Evolutionary conservation across 163 green algal species (phyloP).

Genomic region (Scenedesmus sp.): DNA sequence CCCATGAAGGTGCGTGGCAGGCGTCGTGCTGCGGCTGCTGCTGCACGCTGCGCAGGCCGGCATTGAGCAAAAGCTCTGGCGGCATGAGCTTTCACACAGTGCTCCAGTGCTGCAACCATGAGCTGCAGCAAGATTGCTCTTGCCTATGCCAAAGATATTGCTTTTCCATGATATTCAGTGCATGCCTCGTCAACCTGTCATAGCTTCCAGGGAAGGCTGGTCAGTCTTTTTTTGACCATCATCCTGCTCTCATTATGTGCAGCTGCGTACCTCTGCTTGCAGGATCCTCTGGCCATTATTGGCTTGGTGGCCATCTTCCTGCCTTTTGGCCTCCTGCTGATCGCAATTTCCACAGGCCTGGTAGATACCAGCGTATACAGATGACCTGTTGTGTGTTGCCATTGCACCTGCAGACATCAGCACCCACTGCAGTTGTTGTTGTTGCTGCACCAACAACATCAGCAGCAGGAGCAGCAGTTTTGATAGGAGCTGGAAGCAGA

Average conservation of each 20-base stretch:
- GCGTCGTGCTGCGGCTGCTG: too few relatives aligned
- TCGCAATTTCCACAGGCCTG: constrained; percentile 71
- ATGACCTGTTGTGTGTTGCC: constrained; percentile 4
- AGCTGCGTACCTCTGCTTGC: background rate
- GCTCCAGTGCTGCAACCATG: background rate
- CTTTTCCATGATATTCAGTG: too few relatives aligned
- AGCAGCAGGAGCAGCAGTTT: background rate
- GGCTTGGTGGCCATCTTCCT: constrained; percentile 84
- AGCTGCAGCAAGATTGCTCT: background rate
- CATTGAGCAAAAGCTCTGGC: too few relatives aligned
- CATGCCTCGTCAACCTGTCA: background rate
- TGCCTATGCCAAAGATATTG: background rate
- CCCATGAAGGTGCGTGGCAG: constrained; percentile 65
- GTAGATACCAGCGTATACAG: constrained; percentile 76
- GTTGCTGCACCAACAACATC: background rate
- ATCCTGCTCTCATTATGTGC: background rate
- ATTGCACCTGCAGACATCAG: background rate
- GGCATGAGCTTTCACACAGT: background rate
- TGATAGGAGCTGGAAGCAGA: background rate
- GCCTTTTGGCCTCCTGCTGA: constrained; percentile 82
- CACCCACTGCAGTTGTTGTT: background rate
- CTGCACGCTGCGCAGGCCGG: background rate
- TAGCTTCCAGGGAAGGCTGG: background rate
- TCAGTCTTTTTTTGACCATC: background rate
- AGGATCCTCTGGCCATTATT: constrained; percentile 86